Base-by-base conservation (phyloP, 1,284 basidiomycete genomes). In the Tremellales sp. region DNA sequence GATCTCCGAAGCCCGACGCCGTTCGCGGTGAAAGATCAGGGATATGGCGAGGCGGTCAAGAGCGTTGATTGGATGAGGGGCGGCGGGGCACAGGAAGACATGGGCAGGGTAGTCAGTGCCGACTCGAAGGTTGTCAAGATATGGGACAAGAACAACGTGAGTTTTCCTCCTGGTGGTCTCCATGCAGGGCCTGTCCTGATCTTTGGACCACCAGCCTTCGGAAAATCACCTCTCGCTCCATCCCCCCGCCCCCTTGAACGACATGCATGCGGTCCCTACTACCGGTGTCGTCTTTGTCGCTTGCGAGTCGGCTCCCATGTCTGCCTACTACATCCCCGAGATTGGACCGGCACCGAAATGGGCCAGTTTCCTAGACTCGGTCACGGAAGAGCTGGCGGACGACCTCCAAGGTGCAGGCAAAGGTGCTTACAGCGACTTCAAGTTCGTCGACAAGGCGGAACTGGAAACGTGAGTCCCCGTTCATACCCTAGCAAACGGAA, bases 351-450 rank as follows among this genome's bases (percentile, higher is more conserved):
- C 95, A 12, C 94, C 95, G 1, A 81, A 83, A 58, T 99, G 95
- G 95, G 92, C 90, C 41, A 85, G 84, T 65, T 99, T 97, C 83
- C 81, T 99, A 49, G 95, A 99, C 75, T 91, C 89, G 60, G 85
- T 98, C 65, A 98, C 95, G 0, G 95, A 99, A 69, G 92, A 97
- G 69, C 85, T 97, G 82, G 93, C 93, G 63, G 87, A 90, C 63
- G 85, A 87, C 64, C 79, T 82, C 1, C 47, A 54, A 1, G 56
- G 54, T n/a, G 64, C 60, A 5, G 73, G 70, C 25, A 74, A 74
- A 58, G 72, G 76, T 27, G 73, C 77, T 12, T 99, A 97, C 72
- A 86, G 94, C 68, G 95, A 97, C 75, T 98, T 86, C 82, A 99
- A 98, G 74, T 99, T 98, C 66, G 80, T 98, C 55, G 90, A 94